Conservation (phyloP, 768 basidiomycete species). For the Tephrocybe sp. region DNA sequence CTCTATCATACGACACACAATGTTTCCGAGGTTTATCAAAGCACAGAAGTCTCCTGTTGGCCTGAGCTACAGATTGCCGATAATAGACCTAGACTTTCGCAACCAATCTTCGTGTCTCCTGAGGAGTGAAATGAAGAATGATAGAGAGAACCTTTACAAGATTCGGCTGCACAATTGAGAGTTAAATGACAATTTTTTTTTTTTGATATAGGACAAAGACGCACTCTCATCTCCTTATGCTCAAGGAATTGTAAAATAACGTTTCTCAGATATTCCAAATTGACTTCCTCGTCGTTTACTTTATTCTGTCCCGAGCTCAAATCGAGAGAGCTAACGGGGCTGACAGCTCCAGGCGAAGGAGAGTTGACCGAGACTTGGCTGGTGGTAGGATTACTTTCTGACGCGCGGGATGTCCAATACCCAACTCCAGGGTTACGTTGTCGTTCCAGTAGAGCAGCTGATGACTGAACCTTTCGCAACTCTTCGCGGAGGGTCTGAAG, state of each 20-base stretch:
- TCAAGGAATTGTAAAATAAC: conserved; percentile 97
- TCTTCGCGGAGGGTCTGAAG: conserved; percentile 86
- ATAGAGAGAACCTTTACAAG: conserved; percentile 89
- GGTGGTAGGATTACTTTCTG: conserved; percentile 40
- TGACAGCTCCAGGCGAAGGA: conserved; percentile 19
- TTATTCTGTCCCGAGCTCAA: conserved; percentile 27
- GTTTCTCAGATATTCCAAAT: conserved; percentile 93
- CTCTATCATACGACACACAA: too few relatives aligned
- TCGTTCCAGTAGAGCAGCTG: conserved; percentile 82
- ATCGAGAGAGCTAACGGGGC: conserved; percentile 34
- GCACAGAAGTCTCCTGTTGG: too few relatives aligned
- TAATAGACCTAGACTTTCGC: conserved; percentile 68
- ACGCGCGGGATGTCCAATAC: conserved; percentile 71
- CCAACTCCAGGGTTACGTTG: conserved; percentile 93
- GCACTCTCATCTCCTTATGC: conserved; percentile 96
- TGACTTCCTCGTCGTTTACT: conserved; percentile 85
- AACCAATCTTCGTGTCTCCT: conserved; percentile 85
- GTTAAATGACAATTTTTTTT: not conserved
- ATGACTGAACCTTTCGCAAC: conserved; percentile 91
- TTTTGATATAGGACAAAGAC: conserved; percentile 24
- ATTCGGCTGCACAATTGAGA: conserved; percentile 12
- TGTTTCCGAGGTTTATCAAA: too few relatives aligned
- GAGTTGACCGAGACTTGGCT: conserved; percentile 35
- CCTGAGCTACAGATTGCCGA: too few relatives aligned
- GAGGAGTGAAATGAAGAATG: conserved; percentile 91